Base-by-base conservation (phyloP, 176 grass and related monocot genomes). In the Otatea glauca region DNA sequence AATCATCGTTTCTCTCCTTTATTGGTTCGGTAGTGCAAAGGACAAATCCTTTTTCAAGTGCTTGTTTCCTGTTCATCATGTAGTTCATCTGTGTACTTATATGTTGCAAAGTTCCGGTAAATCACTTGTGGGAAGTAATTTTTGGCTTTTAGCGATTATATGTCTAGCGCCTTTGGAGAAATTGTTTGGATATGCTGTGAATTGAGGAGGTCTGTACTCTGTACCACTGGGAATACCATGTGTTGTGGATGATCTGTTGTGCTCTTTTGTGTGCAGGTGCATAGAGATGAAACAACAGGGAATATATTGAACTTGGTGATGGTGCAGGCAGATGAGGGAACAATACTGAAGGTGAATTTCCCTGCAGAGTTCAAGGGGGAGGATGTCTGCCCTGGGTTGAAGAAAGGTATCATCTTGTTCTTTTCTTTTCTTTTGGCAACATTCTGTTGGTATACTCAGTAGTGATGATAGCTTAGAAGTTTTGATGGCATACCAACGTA, bases 221-320 rank as follows among this genome's bases (percentile, higher is more conserved):
- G 21, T 47, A 71, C 35, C 65, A 24, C 76, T 29, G 83, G 70
- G 25, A 35, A 54, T 73, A 9, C 21, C 34, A 17, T 49, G 37
- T 48, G 20, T 42, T 71, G 23, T 51, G 14, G 23, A 3, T 86
- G 45, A 84, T 78, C 11, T 81, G 50, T 53, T 61, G 17, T 53
- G 61, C 13, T 85, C 55, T 86, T 74, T 10, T 74, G 13, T 51
- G 65, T 58, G 64, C 85, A 98, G 96, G 90, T 98, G 48, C 89
- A 90, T 81, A 90, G 45, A 83, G 86, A 95, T 56, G 86, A 90
- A 74, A 39, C 77, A 76, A 92, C 91, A 2, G 93, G 96, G n/a
- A 73, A 93, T 83, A 89, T 95, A 87, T 71, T 93, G 77, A 98
- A 98, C 76, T 68, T 98, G 73, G 88, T 93, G 77, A 87, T 98